Conservation (phyloP, 2,329 filamentous ascomycete genomes). For the Hansfordia pulvinata region DNA sequence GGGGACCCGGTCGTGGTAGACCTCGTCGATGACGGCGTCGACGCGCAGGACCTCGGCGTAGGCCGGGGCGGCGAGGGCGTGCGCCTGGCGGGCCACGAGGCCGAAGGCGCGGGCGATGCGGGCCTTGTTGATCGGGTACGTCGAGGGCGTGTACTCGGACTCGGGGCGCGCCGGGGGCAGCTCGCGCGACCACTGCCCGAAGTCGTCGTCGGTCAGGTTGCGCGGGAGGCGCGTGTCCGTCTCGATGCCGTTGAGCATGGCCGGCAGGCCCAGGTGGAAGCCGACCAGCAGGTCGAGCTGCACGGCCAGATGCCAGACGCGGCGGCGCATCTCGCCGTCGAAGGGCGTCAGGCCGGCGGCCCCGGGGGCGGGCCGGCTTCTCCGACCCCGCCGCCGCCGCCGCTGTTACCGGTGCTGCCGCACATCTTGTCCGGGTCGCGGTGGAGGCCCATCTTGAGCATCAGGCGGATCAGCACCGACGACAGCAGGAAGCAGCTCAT, state of each 20-base stretch:
- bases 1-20: conserved; percentile 31
- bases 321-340: conserved; percentile 43
- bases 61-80: conserved; percentile 29
- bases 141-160: conserved; percentile 45
- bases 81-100: conserved; percentile 33
- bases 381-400: conserved; percentile 38
- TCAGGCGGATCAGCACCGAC: conserved; percentile 34
- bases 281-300: conserved; percentile 52
- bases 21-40: conserved; percentile 29
- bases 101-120: conserved; percentile 32
- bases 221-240: conserved; percentile 46
- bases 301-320: conserved; percentile 40
- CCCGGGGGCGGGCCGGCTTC: too few relatives aligned
- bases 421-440: conserved; percentile 38
- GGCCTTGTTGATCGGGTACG: conserved; percentile 39
- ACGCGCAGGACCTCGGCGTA: conserved; percentile 35
- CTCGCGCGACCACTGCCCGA: conserved; percentile 36
- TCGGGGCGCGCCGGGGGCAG: conserved; percentile 42
- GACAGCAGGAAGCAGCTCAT: conserved; percentile 40
- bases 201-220: conserved; percentile 54
- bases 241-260: conserved; percentile 50
- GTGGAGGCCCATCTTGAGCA: conserved; percentile 45
- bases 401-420: conserved; percentile 34
- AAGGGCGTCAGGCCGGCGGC: conserved; percentile 38
- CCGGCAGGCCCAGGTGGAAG: conserved; percentile 55